Base-by-base conservation (phyloP, 306 rosid genomes). In the Lathyrus tuberosus region DNA sequence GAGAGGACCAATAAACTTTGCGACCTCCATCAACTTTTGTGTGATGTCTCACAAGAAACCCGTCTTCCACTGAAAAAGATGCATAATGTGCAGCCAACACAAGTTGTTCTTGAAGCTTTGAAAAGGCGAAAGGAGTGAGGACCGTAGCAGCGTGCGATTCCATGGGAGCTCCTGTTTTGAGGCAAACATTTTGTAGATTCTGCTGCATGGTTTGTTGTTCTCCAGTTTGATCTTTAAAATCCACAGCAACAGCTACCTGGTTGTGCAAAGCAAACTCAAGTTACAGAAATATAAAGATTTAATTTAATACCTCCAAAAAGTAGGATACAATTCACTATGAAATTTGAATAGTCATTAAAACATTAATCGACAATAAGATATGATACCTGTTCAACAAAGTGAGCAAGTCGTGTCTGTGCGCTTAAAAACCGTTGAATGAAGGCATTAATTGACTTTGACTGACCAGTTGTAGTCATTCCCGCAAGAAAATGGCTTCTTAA, bases 171-270 rank as follows among this genome's bases (percentile, higher is more conserved):
- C 98, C 98, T 52, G 98, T 93, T 86, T 93, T 93, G 71, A 90
- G 87, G 83, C 90, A 84, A 62, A 93, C 90, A 78, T 93, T 93
- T 78, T 93, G 98, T 67, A 93, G 96, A 88, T 88, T 93, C 82
- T 93, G 98, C 81, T 93, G 98, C 98, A 93, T 93, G 74, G 93
- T 90, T 85, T 93, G 96, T 70, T 93, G 96, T 75, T 93, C 98
- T 71, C 96, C 98, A 44, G 96, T 88, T 81, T 93, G 98, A 81
- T 93, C 98, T 85, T 84, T 93, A 63, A 90, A 93, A 88, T 93
- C 98, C 59, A 93, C 90, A 60, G 93, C 96, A 79, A 86, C 96
- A 57, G 96, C 98, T 62, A 86, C 94, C 97, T 93, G 90, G 73
- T 70, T 47, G 72, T 40, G 75, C 73, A 84, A 70, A 65, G 70